Percentiles rank a stretch among this genome's conserved stretches.
phyloP scores from a whole-genome alignment of 2,329 filamentous ascomycete species.

The Dothideomycetidae sp. region DNA sequence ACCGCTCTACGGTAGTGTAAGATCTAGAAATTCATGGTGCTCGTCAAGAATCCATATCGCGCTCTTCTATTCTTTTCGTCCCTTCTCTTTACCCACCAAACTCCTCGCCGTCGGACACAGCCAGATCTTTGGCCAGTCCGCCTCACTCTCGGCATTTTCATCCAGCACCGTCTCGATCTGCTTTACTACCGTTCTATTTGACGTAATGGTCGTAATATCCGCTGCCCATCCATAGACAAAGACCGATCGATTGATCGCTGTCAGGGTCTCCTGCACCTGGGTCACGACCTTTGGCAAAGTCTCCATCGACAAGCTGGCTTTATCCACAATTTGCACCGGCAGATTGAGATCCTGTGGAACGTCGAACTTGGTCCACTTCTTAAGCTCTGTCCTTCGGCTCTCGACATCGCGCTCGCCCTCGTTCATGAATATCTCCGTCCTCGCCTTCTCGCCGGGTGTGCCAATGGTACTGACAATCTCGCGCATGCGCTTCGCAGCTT shows the following conservation, averaged over 20 bases:
- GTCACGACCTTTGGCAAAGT: conserved; percentile 33
- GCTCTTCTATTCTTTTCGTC: conserved; percentile 5
- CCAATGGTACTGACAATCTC: conserved; percentile 52
- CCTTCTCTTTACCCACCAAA: conserved; percentile 52
- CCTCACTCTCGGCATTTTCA: conserved; percentile 33
- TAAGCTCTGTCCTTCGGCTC: conserved; percentile 17
- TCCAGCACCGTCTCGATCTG: conserved; percentile 49
- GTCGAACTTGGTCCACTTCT: conserved; percentile 38
- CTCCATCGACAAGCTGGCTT: conserved; percentile 25
- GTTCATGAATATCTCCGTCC: conserved; percentile 46
- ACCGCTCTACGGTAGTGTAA: no score
- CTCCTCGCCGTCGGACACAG: conserved; percentile 50
- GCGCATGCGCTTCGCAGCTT: conserved; percentile 52
- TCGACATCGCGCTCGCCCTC: conserved; percentile 21
- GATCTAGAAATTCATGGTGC: neutral
- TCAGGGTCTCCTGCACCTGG: conserved; percentile 35
- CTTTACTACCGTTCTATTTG: conserved; percentile 53
- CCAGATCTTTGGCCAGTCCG: conserved; percentile 47
- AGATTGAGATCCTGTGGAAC: conserved; percentile 43
- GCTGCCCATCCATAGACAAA: conserved; percentile 58
- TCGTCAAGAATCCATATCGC: neutral
- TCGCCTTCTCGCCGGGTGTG: conserved; percentile 43
- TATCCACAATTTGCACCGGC: conserved; percentile 44
- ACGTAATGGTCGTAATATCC: conserved; percentile 52
- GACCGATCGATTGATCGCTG: conserved; percentile 52